A percentile compares a stretch with the other conserved stretches of the same genome.
These are phyloP conservation scores for Dimargaris xerosporica DNA, from an alignment of 192 early-diverging fungal species.

Conservation along the genomic window DNA sequence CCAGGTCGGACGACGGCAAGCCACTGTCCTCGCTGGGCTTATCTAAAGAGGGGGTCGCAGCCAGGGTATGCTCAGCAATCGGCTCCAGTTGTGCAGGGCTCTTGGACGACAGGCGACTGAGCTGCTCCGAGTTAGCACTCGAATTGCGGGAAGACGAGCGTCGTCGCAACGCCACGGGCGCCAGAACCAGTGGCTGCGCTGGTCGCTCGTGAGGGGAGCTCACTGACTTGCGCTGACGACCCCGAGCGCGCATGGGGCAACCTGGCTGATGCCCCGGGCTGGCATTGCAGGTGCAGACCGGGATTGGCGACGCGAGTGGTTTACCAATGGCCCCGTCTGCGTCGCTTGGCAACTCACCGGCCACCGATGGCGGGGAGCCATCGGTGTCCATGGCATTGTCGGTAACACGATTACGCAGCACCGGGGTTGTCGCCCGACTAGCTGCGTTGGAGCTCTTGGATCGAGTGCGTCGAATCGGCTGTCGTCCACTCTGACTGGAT, in stretches of 20 bases:
- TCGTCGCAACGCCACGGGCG: not conserved
- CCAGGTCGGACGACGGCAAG: not conserved
- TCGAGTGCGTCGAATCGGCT: too few species aligned
- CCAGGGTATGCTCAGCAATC: not conserved
- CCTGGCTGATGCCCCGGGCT: too few species aligned
- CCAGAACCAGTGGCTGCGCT: not conserved
- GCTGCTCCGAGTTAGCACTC: not conserved
- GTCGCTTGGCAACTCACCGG: too few species aligned
- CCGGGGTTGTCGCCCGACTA: too few species aligned
- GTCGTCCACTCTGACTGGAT: too few species aligned
- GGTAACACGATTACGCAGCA: too few species aligned
- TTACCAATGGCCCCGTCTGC: too few species aligned
- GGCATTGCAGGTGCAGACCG: too few species aligned
- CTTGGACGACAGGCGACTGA: not conserved
- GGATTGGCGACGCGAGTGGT: too few species aligned
- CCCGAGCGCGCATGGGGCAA: not conserved
- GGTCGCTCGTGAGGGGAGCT: not conserved
- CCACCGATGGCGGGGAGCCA: too few species aligned
- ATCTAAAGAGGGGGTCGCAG: not conserved
- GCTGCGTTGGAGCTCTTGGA: too few species aligned
- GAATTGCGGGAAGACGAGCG: not conserved
- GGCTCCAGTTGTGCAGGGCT: not conserved
- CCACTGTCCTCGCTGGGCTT: conserved; percentile 10
- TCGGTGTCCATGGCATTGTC: too few species aligned
- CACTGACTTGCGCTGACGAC: not conserved